Evolutionary conservation across 352 stramenopile species (phyloP).

Genomic region (Thalassiosira hispida): DNA sequence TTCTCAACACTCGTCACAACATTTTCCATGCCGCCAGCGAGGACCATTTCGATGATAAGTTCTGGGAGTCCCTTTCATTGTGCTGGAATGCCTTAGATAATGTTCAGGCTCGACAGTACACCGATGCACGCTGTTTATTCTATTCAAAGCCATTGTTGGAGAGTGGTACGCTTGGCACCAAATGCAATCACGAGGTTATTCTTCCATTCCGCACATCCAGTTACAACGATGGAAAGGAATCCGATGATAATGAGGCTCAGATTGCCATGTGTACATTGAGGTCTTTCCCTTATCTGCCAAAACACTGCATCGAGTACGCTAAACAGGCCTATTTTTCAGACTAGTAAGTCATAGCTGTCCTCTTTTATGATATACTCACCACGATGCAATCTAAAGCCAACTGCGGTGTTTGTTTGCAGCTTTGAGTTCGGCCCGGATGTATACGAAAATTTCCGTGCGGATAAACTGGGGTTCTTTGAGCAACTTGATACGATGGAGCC

Average conservation of each 20-base stretch:
- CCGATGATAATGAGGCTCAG: conserved; percentile 88
- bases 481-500: conserved; percentile 64
- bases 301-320: conserved; percentile 97
- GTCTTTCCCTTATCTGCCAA: conserved; percentile 97
- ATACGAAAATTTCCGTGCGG: conserved; percentile 68
- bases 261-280: conserved; percentile 99
- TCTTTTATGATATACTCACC: too few relatives aligned
- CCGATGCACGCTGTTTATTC: conserved; percentile 95
- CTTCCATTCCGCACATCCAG: conserved; percentile 88
- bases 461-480: conserved; percentile 87
- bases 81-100: conserved; percentile 98
- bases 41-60: conserved; percentile 95
- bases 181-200: conserved; percentile 91
- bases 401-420: too few relatives aligned
- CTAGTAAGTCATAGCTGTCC: conserved; percentile 44
- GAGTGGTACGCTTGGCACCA: conserved; percentile 96
- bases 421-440: conserved; percentile 75
- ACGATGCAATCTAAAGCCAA: too few relatives aligned
- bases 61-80: conserved; percentile 93
- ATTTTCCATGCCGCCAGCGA: too few relatives aligned
- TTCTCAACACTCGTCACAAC: too few relatives aligned
- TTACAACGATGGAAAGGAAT: conserved; percentile 73
- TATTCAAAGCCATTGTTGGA: conserved; percentile 96
- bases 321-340: conserved; percentile 75
- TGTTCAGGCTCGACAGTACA: conserved; percentile 95